Evolutionary conservation across 495 filamentous ascomycete species (phyloP).

Genomic region (Penicillium tannophilum): DNA sequence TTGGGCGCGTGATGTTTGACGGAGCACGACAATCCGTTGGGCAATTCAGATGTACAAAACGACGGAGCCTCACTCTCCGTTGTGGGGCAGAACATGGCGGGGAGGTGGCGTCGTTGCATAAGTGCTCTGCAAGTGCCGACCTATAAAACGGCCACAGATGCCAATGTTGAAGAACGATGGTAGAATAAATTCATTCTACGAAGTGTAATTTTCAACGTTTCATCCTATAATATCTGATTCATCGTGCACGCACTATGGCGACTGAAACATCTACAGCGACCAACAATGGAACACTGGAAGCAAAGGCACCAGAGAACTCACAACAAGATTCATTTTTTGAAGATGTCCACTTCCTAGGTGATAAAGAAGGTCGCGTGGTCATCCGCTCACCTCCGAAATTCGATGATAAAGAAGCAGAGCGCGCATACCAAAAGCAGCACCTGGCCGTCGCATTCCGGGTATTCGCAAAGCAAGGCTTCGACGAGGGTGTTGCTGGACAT

Average conservation of each 20-base stretch:
- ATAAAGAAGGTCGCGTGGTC: background rate
- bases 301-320: background rate
- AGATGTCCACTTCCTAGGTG: background rate
- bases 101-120: background rate
- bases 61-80: background rate
- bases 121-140: background rate
- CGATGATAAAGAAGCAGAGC: conserved; percentile 33
- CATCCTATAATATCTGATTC: background rate
- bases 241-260: background rate
- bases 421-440: conserved; percentile 62
- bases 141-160: background rate
- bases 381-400: conserved; percentile 1
- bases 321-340: background rate
- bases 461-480: conserved; percentile 58
- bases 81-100: background rate
- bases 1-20: background rate
- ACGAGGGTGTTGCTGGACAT: conserved; percentile 65
- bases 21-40: background rate
- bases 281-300: background rate
- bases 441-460: conserved; percentile 60
- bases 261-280: background rate
- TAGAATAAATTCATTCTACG: background rate
- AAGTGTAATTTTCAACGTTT: no score
- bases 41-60: background rate
- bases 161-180: background rate